Evolutionary conservation across 345 rosid genomes (phyloP), one percentile per base, ranked within the genome.

Genomic region (Bruguiera sexangula): DNA sequence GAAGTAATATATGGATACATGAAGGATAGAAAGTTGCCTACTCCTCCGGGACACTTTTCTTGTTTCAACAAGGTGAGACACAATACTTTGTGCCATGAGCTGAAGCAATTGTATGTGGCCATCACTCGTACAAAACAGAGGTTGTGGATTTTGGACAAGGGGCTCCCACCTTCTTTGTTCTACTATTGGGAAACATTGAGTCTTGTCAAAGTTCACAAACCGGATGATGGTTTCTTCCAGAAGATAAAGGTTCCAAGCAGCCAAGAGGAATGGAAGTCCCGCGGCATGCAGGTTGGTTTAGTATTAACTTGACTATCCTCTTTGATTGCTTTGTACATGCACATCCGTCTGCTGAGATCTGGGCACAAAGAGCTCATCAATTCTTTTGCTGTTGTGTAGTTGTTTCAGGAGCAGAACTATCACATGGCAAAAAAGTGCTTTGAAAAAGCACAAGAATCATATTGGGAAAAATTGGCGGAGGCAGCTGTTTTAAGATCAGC

Each of bases 121-220:
- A 81, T 85, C 50, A 83, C 92, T 30, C 82, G 84, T 3, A 85
- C 89, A 9, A 70, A 81, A 69, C 88, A 83, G 62, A 77, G 92
- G 37, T 70, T 85, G 57, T 85, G 85, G 88, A 79, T 87, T 29
- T 79, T 83, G 69, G 92, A 87, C 0, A 71, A 75, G 68, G 88
- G 83, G 21, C 46, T 70, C 20, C 76, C 81, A 0, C 66, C 72
- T 67, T 84, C 88, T 6, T 65, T 84, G 69, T 75, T 82, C 53
- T 72, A 80, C 43, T 80, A 69, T 32, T 80, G 86, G 86, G 78
- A 48, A 68, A 70, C 67, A 60, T 69, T 55, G 60, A 21, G 39
- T 26, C 81, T 86, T 56, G 74, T 86, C 24, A 74, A 81, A 68
- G 76, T 75, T 5, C 61, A 76, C 56, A 61, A 70, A 65, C 58